Conservation (phyloP, 768 basidiomycete species). For the Lyophyllum shimeji region DNA sequence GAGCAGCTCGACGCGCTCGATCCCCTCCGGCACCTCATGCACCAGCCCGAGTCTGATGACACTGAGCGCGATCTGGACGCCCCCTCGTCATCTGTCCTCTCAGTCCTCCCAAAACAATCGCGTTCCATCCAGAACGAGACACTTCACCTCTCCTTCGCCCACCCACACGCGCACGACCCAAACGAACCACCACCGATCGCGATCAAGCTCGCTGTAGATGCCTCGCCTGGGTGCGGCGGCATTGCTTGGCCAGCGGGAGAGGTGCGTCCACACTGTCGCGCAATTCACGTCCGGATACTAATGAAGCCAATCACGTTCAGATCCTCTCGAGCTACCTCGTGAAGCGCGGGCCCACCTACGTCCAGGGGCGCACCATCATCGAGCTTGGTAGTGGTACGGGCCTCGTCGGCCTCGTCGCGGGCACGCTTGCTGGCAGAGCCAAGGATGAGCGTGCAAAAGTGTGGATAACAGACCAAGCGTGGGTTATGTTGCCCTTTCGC, state of each 20-base stretch:
- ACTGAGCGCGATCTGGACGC: conserved; percentile 2
- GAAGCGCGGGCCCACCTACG: conserved; percentile 45
- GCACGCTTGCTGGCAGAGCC: conserved; percentile 47
- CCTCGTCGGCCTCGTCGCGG: conserved; percentile 86
- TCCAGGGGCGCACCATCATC: conserved; percentile 59
- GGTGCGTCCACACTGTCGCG: conserved; percentile 44
- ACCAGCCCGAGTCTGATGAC: conserved; percentile 26
- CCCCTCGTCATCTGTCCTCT: conserved; percentile 28
- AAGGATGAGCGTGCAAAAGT: too few relatives aligned
- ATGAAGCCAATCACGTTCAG: conserved; percentile 35
- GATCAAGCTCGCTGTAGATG: conserved; percentile 66
- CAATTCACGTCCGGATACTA: background rate
- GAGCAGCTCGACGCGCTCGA: conserved; percentile 55
- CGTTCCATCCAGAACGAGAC: conserved; percentile 49
- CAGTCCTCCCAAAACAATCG: conserved; percentile 52
- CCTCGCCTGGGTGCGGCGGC: conserved; percentile 88
- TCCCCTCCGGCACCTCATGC: conserved; percentile 61
- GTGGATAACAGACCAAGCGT: conserved; percentile 92
- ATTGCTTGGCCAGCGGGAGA: conserved; percentile 92
- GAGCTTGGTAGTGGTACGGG: conserved; percentile 94
- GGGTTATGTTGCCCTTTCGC: conserved; percentile 33
- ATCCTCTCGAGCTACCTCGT: conserved; percentile 78
- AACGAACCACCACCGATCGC: conserved; percentile 29
- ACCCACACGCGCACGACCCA: background rate
- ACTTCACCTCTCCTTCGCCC: conserved; percentile 42